Evolutionary conservation across 1,139 yeast genomes (phyloP).

Genomic region (Blastobotrys indianensis): DNA sequence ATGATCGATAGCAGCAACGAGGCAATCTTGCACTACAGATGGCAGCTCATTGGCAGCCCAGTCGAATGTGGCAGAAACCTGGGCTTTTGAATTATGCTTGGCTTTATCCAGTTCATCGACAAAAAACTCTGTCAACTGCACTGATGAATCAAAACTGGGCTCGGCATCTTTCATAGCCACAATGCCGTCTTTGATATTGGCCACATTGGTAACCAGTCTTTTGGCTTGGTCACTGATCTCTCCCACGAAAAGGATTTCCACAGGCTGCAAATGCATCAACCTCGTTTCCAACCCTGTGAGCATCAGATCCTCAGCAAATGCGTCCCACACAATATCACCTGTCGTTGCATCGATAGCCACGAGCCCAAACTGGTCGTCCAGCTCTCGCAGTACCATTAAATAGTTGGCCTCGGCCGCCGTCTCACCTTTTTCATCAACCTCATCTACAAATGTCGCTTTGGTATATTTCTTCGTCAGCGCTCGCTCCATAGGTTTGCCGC

Average conservation of each 20-base stretch:
- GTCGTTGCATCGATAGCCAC: slow-evolving; percentile 72
- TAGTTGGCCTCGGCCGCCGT: slow-evolving; percentile 20
- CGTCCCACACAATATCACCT: slow-evolving; percentile 72
- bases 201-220: slow-evolving; percentile 24
- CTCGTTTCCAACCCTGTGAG: slow-evolving; percentile 67
- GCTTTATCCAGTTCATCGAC: slow-evolving; percentile 7
- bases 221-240: slow-evolving; percentile 34
- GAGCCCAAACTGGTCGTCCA: slow-evolving; percentile 34
- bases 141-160: slow-evolving; percentile 5
- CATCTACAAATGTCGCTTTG: slow-evolving; percentile 72
- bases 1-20: slow-evolving; percentile 47
- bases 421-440: slow-evolving; percentile 17
- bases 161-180: not conserved
- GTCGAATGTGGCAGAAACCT: slow-evolving; percentile 8
- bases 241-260: slow-evolving; percentile 55
- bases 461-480: slow-evolving; percentile 70
- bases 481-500: slow-evolving; percentile 57
- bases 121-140: slow-evolving; percentile 17
- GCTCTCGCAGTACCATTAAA: slow-evolving; percentile 21
- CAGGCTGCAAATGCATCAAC: slow-evolving; percentile 64
- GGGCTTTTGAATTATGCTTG: slow-evolving; percentile 1
- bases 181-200: not conserved
- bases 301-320: slow-evolving; percentile 50
- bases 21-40: slow-evolving; percentile 38
- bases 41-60: slow-evolving; percentile 17